Conservation (phyloP, 306 rosid genomes). For the Rubus parviflorus region DNA sequence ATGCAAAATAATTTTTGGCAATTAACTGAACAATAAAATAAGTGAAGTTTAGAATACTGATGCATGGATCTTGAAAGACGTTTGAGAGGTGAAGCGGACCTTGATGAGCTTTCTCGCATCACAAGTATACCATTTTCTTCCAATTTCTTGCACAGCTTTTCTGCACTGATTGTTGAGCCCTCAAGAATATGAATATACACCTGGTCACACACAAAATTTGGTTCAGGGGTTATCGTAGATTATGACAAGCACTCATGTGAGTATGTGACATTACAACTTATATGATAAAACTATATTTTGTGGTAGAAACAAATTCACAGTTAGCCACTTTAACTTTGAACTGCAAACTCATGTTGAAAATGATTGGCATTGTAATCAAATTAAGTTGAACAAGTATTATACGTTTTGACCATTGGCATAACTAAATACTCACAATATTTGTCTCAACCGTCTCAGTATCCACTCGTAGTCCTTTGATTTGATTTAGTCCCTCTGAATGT, state of each 20-base stretch:
- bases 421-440: constrained; percentile 69
- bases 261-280: background rate
- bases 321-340: background rate
- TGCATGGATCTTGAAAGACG: background rate
- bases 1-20: background rate
- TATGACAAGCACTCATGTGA: background rate
- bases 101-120: constrained; percentile 51
- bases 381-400: background rate
- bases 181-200: constrained; percentile 57
- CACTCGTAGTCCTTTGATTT: constrained; percentile 59
- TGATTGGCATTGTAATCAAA: constrained; percentile 5
- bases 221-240: background rate
- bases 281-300: background rate
- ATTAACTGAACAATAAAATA: background rate
- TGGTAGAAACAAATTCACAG: constrained; percentile 3
- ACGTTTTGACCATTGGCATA: background rate
- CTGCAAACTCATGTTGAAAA: background rate
- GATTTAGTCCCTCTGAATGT: constrained; percentile 56
- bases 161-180: constrained; percentile 46
- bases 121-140: constrained; percentile 60
- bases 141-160: constrained; percentile 49
- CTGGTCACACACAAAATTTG: constrained; percentile 32
- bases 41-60: background rate
- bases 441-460: constrained; percentile 57
- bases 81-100: constrained; percentile 43